Percentiles rank a stretch among this genome's conserved stretches.
These are phyloP conservation scores for Pestalotiopsis sp. DNA, from an alignment of 2,329 filamentous ascomycete genomes.

Conservation along the genomic window DNA sequence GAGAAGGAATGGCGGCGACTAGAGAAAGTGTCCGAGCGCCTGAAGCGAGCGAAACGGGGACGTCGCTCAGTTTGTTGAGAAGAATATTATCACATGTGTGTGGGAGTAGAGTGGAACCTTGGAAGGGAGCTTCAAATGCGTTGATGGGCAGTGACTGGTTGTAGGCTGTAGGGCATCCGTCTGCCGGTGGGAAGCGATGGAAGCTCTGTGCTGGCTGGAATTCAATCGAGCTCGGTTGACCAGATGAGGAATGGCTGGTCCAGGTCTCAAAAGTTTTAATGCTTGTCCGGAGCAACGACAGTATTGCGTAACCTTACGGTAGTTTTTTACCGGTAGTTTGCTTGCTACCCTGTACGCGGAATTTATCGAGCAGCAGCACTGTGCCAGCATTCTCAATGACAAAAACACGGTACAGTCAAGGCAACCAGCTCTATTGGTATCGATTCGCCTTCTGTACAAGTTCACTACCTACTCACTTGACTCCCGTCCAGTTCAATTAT, in stretches of 20 bases:
- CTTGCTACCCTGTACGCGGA: too few species aligned
- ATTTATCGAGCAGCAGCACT: too few species aligned
- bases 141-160: neutral
- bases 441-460: too few species aligned
- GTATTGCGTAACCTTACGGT: too few species aligned
- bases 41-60: too few species aligned
- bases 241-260: conserved; percentile 9
- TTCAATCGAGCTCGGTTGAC: neutral
- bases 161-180: neutral
- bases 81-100: neutral
- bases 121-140: neutral
- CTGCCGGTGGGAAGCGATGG: neutral
- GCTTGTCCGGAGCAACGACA: neutral
- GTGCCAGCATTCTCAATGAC: too few species aligned
- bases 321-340: too few species aligned
- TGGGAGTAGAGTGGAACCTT: neutral
- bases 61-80: neutral
- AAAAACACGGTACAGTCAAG: too few species aligned
- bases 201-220: neutral
- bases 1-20: neutral
- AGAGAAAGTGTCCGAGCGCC: neutral
- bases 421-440: too few species aligned
- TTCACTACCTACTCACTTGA: too few species aligned
- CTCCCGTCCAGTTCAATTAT: too few species aligned
- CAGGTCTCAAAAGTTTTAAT: neutral